phyloP scores from a whole-genome alignment of 257 asterid species.

The Solanum arcanum region DNA sequence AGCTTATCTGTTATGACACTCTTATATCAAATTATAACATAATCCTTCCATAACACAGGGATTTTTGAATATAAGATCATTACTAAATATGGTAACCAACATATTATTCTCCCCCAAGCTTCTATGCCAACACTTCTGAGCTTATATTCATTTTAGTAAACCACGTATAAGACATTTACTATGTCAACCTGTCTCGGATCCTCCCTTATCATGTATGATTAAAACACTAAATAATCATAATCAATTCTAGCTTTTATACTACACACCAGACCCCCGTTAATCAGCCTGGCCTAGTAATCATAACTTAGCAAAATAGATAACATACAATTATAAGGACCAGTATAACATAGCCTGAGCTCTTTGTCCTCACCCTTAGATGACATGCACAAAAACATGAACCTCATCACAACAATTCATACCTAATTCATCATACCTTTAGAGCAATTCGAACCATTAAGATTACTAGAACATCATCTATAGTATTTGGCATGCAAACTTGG shows the following conservation, averaged over 20 bases:
- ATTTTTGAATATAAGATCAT: neutral
- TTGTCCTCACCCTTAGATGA: too few species aligned
- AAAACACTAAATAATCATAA: neutral
- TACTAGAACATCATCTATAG: too few species aligned
- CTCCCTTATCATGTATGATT: neutral
- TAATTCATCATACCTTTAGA: too few species aligned
- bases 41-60: neutral
- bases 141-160: neutral
- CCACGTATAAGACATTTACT: neutral
- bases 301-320: neutral
- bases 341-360: neutral
- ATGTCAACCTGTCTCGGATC: neutral
- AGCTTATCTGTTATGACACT: neutral
- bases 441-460: too few species aligned
- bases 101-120: neutral
- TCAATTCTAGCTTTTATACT: too few species aligned
- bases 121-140: neutral
- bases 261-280: neutral
- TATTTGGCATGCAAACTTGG: too few species aligned
- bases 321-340: neutral
- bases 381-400: too few species aligned
- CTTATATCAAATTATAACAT: neutral
- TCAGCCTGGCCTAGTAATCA: neutral
- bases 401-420: too few species aligned
- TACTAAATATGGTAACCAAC: neutral